phyloP scores from a whole-genome alignment of 495 filamentous ascomycete genomes.

The Peziza echinospora region DNA sequence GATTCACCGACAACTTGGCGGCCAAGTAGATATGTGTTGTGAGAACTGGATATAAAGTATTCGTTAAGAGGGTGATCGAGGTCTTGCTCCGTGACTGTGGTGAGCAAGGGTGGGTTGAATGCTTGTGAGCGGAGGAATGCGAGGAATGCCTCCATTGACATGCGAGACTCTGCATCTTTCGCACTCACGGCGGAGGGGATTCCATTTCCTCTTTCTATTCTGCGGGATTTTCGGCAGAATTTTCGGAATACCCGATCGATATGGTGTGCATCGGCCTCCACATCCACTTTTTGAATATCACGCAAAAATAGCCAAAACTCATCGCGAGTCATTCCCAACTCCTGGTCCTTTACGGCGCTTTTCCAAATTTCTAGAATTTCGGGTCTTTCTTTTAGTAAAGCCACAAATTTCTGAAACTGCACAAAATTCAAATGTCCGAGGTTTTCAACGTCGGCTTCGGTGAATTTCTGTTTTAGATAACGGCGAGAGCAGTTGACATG shows the following conservation, averaged over 20 bases:
- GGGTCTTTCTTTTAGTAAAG: conserved; percentile 56
- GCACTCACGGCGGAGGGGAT: background rate
- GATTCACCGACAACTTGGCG: conserved; percentile 75
- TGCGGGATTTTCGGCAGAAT: conserved; percentile 41
- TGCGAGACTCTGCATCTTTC: conserved; percentile 25
- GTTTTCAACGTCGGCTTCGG: conserved; percentile 40
- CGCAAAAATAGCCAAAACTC: conserved; percentile 60
- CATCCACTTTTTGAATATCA: conserved; percentile 50
- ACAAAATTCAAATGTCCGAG: conserved; percentile 45
- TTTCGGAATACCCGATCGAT: conserved; percentile 60
- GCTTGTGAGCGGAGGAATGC: conserved; percentile 46
- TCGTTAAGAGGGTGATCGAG: conserved; percentile 80
- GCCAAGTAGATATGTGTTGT: conserved; percentile 90
- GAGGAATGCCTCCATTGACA: conserved; percentile 55
- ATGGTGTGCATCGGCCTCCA: conserved; percentile 36
- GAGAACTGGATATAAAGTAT: conserved; percentile 95
- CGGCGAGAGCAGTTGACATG: conserved; percentile 70
- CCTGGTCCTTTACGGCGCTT: conserved; percentile 26
- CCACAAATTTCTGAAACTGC: conserved; percentile 65
- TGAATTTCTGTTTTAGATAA: conserved; percentile 53
- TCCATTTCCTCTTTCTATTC: background rate
- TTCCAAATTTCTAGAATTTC: conserved; percentile 57
- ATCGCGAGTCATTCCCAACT: conserved; percentile 40
- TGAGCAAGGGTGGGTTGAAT: conserved; percentile 18
- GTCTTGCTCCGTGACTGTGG: conserved; percentile 8